A percentile compares a stretch with the other conserved stretches of the same genome.
These are phyloP conservation scores for Euphorbia celastroides DNA, from an alignment of 441 rosid species.

Conservation along the genomic window DNA sequence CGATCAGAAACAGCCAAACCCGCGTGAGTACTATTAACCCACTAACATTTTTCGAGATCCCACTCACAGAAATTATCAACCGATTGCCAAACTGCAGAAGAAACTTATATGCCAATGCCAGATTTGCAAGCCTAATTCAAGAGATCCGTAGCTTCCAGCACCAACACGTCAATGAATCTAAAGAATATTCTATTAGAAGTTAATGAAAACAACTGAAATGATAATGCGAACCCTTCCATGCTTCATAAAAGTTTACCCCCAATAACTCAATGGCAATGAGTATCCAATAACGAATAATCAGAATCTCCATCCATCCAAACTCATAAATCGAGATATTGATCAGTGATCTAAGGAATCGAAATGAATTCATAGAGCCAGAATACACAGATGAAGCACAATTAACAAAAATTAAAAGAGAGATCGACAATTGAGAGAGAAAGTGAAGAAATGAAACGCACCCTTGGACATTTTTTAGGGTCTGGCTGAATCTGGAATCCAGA, in stretches of 20 bases:
- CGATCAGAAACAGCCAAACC: conserved; percentile 12
- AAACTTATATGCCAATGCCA: neutral
- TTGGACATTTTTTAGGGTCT: conserved; percentile 86
- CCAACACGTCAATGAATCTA: conserved; percentile 14
- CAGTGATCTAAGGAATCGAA: conserved; percentile 8
- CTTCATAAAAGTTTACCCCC: neutral
- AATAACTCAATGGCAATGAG: neutral
- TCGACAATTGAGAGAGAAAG: neutral
- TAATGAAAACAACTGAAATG: neutral
- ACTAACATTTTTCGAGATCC: neutral
- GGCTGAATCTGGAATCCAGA: conserved; percentile 80
- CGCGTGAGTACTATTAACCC: neutral
- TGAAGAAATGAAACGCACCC: conserved; percentile 39
- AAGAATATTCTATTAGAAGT: conserved; percentile 5
- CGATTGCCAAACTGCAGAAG: neutral
- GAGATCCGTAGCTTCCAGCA: conserved; percentile 2
- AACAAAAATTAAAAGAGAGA: neutral
- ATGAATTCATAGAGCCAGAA: conserved; percentile 7
- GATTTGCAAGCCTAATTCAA: neutral
- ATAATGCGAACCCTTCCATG: neutral
- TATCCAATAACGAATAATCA: neutral
- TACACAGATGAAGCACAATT: neutral
- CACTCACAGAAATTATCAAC: neutral
- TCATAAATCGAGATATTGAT: neutral
- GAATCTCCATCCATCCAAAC: neutral